Evolutionary conservation across 73 alveolate species (phyloP), one percentile per base, ranked within the genome.

Genomic region (Symbiodinium natans): DNA sequence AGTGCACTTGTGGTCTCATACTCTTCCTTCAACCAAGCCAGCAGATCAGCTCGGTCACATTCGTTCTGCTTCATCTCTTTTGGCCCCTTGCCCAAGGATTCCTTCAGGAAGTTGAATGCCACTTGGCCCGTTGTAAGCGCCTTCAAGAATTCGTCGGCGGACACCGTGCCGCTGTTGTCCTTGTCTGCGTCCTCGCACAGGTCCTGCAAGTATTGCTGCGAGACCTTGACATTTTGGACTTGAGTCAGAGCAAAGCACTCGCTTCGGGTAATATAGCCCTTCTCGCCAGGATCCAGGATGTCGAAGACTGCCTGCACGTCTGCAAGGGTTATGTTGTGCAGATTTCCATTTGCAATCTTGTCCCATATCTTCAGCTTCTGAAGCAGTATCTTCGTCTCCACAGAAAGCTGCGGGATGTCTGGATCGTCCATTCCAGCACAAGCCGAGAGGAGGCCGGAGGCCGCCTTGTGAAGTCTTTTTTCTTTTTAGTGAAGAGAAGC

Each of bases 161-260:
- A n/a, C 77, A 90, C 80, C 5, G 97, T 90, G 21, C 97, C 97
- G 77, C 97, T 90, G 97, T 90, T 90, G 97, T 90, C 97, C 46
- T 73, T 40, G 88, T 90, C 97, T 1, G 97, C 97, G 29, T 90
- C 97, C 39, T 90, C 97, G 39, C 97, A 90, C 39, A 90, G 97
- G 25, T 90, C 97, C 25, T 41, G 43, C 52, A 90, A 33, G 46
- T 90, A 71, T 33, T 27, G 41, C 86, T 83, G 97, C 2, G 97
- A 90, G 75, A 90, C 52, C 89, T 90, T 90, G 48, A 90, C 97
- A 31, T 90, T 90, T 71, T 71, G 87, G 34, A 90, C 52, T 85
- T 90, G 97, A 42, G 48, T 33, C 23, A 90, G 80, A 29, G 97
- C 77, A 40, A 41, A 71, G 97, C 97, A 90, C 31, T 90, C 97